These are phyloP conservation scores for Collybiopsis confluens DNA, from an alignment of 768 basidiomycete species.

Conservation along the genomic window DNA sequence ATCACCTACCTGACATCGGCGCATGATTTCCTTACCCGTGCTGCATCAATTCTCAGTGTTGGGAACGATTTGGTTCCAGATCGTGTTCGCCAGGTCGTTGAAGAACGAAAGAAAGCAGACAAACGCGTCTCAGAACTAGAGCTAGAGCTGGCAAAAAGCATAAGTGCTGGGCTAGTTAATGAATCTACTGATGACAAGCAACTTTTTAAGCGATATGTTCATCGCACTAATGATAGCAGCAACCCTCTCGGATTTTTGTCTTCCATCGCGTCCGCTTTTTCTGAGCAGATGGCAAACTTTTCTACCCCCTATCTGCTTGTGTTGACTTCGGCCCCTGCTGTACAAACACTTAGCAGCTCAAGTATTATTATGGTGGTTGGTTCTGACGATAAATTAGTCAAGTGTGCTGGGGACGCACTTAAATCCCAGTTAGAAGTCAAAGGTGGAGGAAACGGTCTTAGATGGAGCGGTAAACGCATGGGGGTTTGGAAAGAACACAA, in stretches of 20 bases:
- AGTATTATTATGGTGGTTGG: slow-evolving; percentile 60
- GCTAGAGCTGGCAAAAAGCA: slow-evolving; percentile 49
- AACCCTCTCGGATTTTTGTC: slow-evolving; percentile 60
- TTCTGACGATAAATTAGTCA: slow-evolving; percentile 55
- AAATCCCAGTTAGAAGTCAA: slow-evolving; percentile 59
- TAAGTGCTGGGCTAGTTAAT: slow-evolving; percentile 41
- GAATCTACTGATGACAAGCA: slow-evolving; percentile 15
- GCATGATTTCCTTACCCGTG: slow-evolving; percentile 49
- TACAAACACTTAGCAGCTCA: slow-evolving; percentile 43
- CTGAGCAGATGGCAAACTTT: slow-evolving; percentile 17
- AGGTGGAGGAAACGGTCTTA: slow-evolving; percentile 73
- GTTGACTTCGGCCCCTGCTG: slow-evolving; percentile 61
- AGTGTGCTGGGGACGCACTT: slow-evolving; percentile 50
- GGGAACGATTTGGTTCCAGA: slow-evolving; percentile 63
- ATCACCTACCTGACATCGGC: slow-evolving; percentile 56
- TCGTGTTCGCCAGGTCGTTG: slow-evolving; percentile 61
- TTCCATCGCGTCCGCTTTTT: slow-evolving; percentile 47
- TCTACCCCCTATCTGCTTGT: slow-evolving; percentile 40
- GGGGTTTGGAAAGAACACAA: slow-evolving; percentile 58
- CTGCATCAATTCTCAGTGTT: slow-evolving; percentile 63
- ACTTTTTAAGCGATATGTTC: slow-evolving; percentile 45
- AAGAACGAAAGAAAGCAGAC: slow-evolving; percentile 61
- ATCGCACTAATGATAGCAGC: slow-evolving; percentile 57
- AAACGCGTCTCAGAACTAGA: slow-evolving; percentile 71
- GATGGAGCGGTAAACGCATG: slow-evolving; percentile 72